Base-by-base conservation (phyloP, 2,329 filamentous ascomycete genomes). In the Tympanopsis confertula region DNA sequence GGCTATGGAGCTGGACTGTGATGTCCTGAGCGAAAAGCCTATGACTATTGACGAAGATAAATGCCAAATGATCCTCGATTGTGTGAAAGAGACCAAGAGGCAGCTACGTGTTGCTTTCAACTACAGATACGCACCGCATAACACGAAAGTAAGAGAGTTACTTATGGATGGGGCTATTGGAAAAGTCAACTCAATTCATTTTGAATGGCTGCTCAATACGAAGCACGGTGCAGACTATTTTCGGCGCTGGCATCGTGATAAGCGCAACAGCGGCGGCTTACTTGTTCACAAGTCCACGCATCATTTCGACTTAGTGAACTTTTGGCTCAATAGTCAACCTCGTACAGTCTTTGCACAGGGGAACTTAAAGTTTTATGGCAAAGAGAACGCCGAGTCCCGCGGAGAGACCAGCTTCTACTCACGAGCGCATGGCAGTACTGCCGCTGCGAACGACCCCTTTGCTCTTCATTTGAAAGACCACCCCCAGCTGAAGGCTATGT, bases 121-220 rank as follows among this genome's bases (percentile, higher is more conserved):
- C 55, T 78, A 78, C 54, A 68, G 74, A 17, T 78, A 78, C 47
- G 73, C 73, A 28, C 74, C 74, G n/a, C 74, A 78, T 54, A 75
- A 78, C 52, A 78, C 72, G 13, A 73, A 69, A 42, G 61, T 78
- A 2, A 68, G 63, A 42, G 66, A 74, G 49, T 45, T 78, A 1
- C 45, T 78, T 3, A 61, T 56, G 2, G 63, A 66, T 0, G 71
- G 70, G 0, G 68, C 66, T 1, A 74, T 79, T 40, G 74, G 74
- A 1, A 58, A 56, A 7, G 68, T 78, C 2, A 68, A 67, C 3
- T 69, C 65, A 5, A 67, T 78, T 17, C 73, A 78, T 47, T 76
- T 78, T 39, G 73, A 78, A 52, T 78, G 74, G 74, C 64, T 76
- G 57, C 65, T 78, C 35, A 71, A 78, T 51, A 76, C 71, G 5